phyloP scores from a whole-genome alignment of 768 basidiomycete species.

The Boletus rex-veris region DNA sequence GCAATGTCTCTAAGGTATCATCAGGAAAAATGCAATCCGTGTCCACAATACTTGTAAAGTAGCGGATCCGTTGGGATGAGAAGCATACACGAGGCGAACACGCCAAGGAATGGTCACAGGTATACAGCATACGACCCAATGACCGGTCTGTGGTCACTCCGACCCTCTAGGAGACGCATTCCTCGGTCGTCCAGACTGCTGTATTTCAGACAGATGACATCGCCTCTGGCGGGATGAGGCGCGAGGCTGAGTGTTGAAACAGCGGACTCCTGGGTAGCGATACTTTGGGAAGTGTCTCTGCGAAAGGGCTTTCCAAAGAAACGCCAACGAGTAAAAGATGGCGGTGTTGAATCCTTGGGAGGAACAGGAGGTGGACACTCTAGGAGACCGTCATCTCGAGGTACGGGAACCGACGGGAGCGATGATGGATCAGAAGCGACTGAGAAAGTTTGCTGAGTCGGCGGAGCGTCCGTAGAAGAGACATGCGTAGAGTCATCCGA shows the following conservation, averaged over 20 bases:
- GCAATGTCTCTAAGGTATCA: constrained; percentile 19
- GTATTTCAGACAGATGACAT: constrained; percentile 71
- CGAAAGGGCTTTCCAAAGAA: constrained; percentile 44
- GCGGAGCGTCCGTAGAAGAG: constrained; percentile 15
- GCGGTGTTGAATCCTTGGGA: constrained; percentile 28
- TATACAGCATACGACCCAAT: constrained; percentile 74
- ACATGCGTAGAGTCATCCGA: constrained; percentile 11
- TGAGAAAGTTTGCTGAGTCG: constrained; percentile 5
- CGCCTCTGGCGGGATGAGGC: constrained; percentile 51
- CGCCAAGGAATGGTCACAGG: constrained; percentile 35
- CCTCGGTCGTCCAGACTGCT: constrained; percentile 68
- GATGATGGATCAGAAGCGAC: constrained; percentile 10
- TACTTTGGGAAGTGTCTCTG: constrained; percentile 34
- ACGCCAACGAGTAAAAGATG: constrained; percentile 42
- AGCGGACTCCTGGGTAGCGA: constrained; percentile 23
- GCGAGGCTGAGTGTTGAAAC: constrained; percentile 17
- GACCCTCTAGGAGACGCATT: constrained; percentile 73
- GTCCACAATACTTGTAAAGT: background rate
- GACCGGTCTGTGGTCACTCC: constrained; percentile 85
- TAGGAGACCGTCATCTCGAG: constrained; percentile 9
- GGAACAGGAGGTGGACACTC: constrained; percentile 30
- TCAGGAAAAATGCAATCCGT: constrained; percentile 2
- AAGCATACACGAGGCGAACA: constrained; percentile 8
- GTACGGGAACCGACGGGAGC: constrained; percentile 7
- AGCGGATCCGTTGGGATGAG: constrained; percentile 4